Percentiles rank a stretch among this genome's conserved stretches.
phyloP scores from a whole-genome alignment of 805 yeast genomes.

The Wickerhamiella occidentalis region DNA sequence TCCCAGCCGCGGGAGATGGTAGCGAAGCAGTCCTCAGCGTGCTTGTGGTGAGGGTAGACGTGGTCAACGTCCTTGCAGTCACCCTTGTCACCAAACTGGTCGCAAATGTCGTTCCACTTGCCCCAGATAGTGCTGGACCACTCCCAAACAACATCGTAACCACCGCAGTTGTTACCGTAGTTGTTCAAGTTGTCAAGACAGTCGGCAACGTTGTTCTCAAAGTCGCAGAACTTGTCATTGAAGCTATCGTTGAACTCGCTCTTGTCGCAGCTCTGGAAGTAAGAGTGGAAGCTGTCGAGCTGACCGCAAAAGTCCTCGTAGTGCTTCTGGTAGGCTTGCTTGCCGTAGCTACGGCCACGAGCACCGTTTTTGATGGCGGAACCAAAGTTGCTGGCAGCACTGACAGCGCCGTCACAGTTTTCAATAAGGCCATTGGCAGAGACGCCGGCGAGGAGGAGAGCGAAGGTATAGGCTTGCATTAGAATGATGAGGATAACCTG shows the following conservation, averaged over 20 bases:
- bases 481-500: too few relatives aligned
- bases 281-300: background rate
- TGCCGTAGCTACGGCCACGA: background rate
- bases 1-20: constrained; percentile 3
- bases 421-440: background rate
- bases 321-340: background rate
- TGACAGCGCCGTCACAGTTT: background rate
- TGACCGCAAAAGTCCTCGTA: background rate
- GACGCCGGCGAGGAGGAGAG: constrained; percentile 4
- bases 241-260: background rate
- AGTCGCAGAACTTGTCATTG: constrained; percentile 7
- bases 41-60: constrained; percentile 1
- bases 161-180: constrained; percentile 5
- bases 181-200: background rate
- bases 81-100: constrained; percentile 2
- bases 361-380: background rate
- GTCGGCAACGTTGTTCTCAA: constrained; percentile 2
- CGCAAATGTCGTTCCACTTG: constrained; percentile 4
- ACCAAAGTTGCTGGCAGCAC: constrained; percentile 5
- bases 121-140: constrained; percentile 5
- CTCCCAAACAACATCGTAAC: constrained; percentile 1
- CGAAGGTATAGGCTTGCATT: background rate
- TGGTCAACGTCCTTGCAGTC: constrained; percentile 6
- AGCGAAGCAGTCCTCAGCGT: background rate
- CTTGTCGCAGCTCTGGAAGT: background rate